Conservation (phyloP, 495 filamentous ascomycete genomes). For the Mytilinidion resinicola region DNA sequence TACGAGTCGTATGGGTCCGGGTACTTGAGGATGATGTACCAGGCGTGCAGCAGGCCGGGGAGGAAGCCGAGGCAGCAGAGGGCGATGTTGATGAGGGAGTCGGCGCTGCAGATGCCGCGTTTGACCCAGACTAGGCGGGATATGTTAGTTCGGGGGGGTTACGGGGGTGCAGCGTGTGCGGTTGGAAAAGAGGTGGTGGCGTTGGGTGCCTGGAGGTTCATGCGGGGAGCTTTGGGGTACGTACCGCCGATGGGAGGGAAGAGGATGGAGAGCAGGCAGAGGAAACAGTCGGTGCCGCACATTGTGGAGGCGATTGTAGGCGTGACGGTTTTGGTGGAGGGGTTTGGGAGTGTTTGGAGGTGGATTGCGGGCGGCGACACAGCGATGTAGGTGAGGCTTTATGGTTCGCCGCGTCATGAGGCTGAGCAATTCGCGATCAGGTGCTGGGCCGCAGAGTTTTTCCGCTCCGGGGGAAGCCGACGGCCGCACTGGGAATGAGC, state of each 20-base stretch:
- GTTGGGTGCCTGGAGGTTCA: constrained; percentile 18
- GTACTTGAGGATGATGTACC: constrained; percentile 94
- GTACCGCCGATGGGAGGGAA: constrained; percentile 90
- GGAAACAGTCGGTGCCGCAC: constrained; percentile 78
- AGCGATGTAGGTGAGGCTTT: too few species aligned
- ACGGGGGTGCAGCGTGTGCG: too few species aligned
- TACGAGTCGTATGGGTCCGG: constrained; percentile 65
- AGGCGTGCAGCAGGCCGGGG: constrained; percentile 87
- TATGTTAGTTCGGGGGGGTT: constrained; percentile 25
- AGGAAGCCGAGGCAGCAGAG: constrained; percentile 84
- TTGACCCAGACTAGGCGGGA: constrained; percentile 80
- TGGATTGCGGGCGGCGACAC: too few species aligned
- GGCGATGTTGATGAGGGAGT: constrained; percentile 91
- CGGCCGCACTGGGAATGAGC: too few species aligned
- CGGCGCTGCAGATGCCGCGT: constrained; percentile 83
- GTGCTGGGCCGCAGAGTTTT: too few species aligned
- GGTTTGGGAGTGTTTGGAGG: background rate
- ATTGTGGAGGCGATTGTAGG: constrained; percentile 40
- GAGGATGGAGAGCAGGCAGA: constrained; percentile 79
- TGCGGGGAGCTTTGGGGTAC: constrained; percentile 29
- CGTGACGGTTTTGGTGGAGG: background rate
- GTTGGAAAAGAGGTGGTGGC: too few species aligned
- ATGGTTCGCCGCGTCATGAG: too few species aligned
- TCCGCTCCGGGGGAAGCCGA: too few species aligned
- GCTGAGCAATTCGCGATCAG: too few species aligned